Base-by-base conservation (phyloP, 2,329 filamentous ascomycete species). In the Chrysoporthe cubensis region DNA sequence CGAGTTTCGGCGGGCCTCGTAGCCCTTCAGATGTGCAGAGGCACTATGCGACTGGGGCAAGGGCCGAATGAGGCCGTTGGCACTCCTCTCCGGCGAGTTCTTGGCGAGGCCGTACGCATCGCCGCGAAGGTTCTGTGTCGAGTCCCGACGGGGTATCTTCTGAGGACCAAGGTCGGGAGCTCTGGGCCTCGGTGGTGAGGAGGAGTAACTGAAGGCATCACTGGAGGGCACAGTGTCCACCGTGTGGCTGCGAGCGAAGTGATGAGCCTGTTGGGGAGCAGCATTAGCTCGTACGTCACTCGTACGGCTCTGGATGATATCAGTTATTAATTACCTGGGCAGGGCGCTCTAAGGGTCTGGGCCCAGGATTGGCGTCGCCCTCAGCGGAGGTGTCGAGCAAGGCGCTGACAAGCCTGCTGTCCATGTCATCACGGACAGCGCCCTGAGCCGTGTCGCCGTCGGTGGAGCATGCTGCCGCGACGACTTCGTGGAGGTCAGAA, bases 381-480 rank as follows among this genome's bases (percentile, higher is more conserved):
- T 59, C 68, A 52, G 21, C 26, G 9, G 65, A 64, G n/a, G 66
- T 66, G 26, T 65, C 68, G n/a, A 70, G 50, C 54, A 68, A 48
- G 44, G 21, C 68, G 21, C 66, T 70, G 46, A 70, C 34, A 16
- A 70, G 44, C 43, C 62, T 68, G 32, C 65, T 46, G 21, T 70
- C 58, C 21, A 63, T 18, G 4, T 63, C 59, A 11, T 59, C 54
- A 3, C n/a, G 44, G n/a, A 26, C 40, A 21, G 58, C 21, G 8
- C 8, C 37, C 4, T 42, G 59, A 34, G 62, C 16, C n/a, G 32
- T n/a, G 21, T 26, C 56, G 26, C 21, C 66, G 13, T 16, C 48
- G 18, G 34, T 14, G 16, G 21, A 32, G 21, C 37, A 26, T n/a
- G 21, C 14, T 11, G 37, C 21, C 37, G 32, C 43, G 54, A n/a